Evolutionary conservation across 116 monocot species (phyloP).

Genomic region (Trichopus zeylanicus): DNA sequence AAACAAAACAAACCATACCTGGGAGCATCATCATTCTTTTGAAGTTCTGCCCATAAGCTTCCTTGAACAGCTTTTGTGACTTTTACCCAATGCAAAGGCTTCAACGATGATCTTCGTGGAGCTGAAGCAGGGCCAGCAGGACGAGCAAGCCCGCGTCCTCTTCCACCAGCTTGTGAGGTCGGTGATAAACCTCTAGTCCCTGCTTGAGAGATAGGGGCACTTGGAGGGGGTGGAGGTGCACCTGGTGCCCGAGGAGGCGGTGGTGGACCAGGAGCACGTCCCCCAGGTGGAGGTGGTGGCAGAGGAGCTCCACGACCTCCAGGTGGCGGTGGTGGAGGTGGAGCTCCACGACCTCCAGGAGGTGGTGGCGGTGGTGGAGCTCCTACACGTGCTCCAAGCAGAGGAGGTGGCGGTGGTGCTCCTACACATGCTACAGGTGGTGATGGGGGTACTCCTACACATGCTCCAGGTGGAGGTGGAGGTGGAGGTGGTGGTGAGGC

Average conservation of each 20-base stretch:
- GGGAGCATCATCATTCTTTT: constrained; percentile 63
- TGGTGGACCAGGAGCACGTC: background rate
- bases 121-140: background rate
- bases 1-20: constrained; percentile 38
- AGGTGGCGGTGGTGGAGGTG: background rate
- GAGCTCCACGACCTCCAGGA: constrained; percentile 6
- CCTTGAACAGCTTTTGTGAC: constrained; percentile 93
- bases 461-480: background rate
- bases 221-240: background rate
- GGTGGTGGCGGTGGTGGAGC: constrained; percentile 21
- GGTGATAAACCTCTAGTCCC: background rate
- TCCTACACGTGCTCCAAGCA: background rate
- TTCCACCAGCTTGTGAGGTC: background rate
- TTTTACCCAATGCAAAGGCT: constrained; percentile 97
- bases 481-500: constrained; percentile 19
- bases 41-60: constrained; percentile 96
- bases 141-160: background rate
- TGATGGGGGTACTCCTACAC: constrained; percentile 23
- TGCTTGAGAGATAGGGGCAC: constrained; percentile 1
- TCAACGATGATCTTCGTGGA: constrained; percentile 51
- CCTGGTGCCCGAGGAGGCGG: background rate
- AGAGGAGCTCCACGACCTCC: background rate
- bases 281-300: background rate
- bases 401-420: constrained; percentile 22
- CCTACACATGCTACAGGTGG: constrained; percentile 14